Evolutionary conservation across 2,329 filamentous ascomycete genomes (phyloP).

Genomic region (Trichoderma hamatum): DNA sequence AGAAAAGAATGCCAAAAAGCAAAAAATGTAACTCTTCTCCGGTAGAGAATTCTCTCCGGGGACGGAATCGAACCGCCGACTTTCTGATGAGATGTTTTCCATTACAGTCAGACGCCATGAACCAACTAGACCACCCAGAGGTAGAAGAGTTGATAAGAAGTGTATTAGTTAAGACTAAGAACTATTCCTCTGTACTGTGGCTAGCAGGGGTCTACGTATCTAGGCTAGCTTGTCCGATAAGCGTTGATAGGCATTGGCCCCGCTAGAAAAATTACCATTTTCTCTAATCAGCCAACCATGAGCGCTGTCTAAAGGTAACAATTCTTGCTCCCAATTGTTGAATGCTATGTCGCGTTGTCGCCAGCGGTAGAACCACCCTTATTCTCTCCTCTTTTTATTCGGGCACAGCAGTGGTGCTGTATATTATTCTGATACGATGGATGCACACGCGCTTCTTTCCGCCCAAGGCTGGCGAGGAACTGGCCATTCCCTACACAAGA

Average conservation of each 20-base stretch:
- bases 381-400: not conserved
- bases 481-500: slow-evolving; percentile 83
- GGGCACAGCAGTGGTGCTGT: not conserved
- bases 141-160: slow-evolving; percentile 21
- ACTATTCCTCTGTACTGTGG: rapidly evolving
- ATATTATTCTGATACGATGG: slow-evolving; percentile 57
- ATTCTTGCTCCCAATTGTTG: not conserved
- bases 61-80: slow-evolving; percentile 29
- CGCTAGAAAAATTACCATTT: slow-evolving; percentile 37
- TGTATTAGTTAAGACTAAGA: not conserved
- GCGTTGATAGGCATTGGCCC: slow-evolving; percentile 35
- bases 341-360: not conserved
- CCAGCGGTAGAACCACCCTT: not conserved
- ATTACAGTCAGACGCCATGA: slow-evolving; percentile 29
- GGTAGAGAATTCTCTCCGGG: slow-evolving; percentile 26
- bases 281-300: slow-evolving; percentile 3
- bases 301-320: not conserved
- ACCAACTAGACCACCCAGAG: slow-evolving; percentile 30
- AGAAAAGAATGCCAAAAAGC: not conserved
- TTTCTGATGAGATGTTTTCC: slow-evolving; percentile 24
- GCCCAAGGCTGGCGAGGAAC: slow-evolving; percentile 88
- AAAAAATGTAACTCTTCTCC: slow-evolving; percentile 29
- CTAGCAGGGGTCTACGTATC: not conserved
- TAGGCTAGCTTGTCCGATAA: slow-evolving; percentile 28
- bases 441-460: slow-evolving; percentile 80